Evolutionary conservation across 2,329 filamentous ascomycete species (phyloP), one percentile per base, ranked within the genome.

Genomic region (Trichoderma sp.): DNA sequence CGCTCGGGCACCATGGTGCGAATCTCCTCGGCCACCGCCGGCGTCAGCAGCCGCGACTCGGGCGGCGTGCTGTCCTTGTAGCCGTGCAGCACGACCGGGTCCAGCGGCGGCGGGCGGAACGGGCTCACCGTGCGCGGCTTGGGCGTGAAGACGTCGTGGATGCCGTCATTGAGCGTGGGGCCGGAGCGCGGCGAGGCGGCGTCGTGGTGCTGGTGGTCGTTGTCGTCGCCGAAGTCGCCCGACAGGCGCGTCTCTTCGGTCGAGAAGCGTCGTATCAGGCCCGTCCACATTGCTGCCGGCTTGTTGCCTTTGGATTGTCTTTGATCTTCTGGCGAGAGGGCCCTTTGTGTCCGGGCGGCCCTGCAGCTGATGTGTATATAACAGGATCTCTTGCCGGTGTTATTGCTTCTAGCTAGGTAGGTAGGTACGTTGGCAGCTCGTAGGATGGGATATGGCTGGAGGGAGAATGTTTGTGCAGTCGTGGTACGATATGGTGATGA

Each of bases 1-100:
- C 95, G 85, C 69, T 96, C 88, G 0, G 95, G 95, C 24, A 98
- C 81, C 72, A 98, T 88, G 45, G 96, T 85, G 55, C 95, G 85
- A 65, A 98, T 97, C 80, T 98, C 95, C 78, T 98, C 95, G 3
- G 94, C 95, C 34, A 98, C 81, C 12, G 88, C 84, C 57, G 82
- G 80, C 19, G 84, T 89, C 64, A 99, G 82, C 61, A 98, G 81
- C 69, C 86, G 85, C 54, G 87, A 88, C 43, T 82, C 83, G 19
- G 78, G 71, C 19, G 82, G 79, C 3, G 89, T 92, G 71, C 82
- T 83, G 1, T 81, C 78, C 66, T 82, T 81, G 76, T 89, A 92
- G 44, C 90, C 90, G 24, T 81, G 78, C 43, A 98, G 83, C 5
- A 83, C 81, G 24, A 98, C 79, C 0, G 94, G 92, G 64, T 94